A percentile compares a stretch with the other conserved stretches of the same genome.
Conservation (phyloP, 495 filamentous ascomycete species). For the Diplogelasinospora grovesii region DNA sequence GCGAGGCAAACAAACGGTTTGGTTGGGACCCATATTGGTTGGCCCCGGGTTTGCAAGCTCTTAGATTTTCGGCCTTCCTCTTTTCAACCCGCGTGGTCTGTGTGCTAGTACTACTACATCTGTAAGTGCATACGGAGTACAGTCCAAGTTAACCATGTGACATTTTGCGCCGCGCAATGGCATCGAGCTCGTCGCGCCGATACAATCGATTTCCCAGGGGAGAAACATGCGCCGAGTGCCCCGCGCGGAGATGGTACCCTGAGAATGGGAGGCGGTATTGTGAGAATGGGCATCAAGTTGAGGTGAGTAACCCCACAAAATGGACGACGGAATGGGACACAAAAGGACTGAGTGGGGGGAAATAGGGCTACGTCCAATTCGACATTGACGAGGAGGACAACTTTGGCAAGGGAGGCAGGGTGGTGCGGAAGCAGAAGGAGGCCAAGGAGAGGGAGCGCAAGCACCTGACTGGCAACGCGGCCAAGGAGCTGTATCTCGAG, state of each 20-base stretch:
- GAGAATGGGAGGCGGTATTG: slow-evolving; percentile 47
- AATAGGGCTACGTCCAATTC: slow-evolving; percentile 44
- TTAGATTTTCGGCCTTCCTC: too few species aligned
- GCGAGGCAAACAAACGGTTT: too few species aligned
- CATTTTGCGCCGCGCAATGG: neutral
- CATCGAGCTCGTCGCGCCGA: slow-evolving; percentile 5
- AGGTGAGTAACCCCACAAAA: slow-evolving; percentile 21
- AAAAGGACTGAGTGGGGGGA: neutral
- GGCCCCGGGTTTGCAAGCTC: too few species aligned
- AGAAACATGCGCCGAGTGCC: slow-evolving; percentile 43
- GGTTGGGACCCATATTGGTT: too few species aligned
- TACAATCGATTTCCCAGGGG: slow-evolving; percentile 29
- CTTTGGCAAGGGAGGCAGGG: slow-evolving; percentile 56
- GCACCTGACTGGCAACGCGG: slow-evolving; percentile 56
- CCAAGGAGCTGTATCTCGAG: slow-evolving; percentile 72
- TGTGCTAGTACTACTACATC: too few species aligned
- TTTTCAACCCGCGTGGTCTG: too few species aligned
- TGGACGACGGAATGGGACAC: neutral
- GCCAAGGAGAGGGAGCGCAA: slow-evolving; percentile 49
- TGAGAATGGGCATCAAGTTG: slow-evolving; percentile 46
- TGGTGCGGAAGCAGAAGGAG: slow-evolving; percentile 37
- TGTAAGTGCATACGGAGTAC: neutral
- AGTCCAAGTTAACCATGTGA: neutral
- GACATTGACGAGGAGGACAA: slow-evolving; percentile 68
- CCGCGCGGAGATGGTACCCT: slow-evolving; percentile 40